A percentile compares a stretch with the other conserved stretches of the same genome.
Conservation (phyloP, 2,329 filamentous ascomycete genomes). For the Aspergillus carbonarius region DNA sequence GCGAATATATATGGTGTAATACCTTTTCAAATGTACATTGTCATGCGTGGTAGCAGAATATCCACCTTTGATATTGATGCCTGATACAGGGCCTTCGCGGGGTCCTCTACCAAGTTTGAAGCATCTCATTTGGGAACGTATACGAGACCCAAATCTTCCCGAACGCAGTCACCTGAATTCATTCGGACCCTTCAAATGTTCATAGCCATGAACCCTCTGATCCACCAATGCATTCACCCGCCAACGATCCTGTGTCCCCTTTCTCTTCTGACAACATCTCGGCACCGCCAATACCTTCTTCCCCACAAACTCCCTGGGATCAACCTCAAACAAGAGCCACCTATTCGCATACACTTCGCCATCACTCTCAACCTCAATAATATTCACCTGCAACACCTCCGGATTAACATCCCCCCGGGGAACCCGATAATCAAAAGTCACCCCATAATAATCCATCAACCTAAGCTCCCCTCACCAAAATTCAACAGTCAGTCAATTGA, state of each 20-base stretch:
- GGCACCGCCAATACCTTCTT: slow-evolving; percentile 44
- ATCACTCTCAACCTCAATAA: slow-evolving; percentile 43
- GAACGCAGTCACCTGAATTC: background rate
- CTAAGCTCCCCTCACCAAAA: too few species aligned
- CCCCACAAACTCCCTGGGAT: slow-evolving; percentile 39
- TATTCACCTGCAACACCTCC: slow-evolving; percentile 47
- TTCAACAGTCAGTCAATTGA: too few species aligned
- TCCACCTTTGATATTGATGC: too few species aligned
- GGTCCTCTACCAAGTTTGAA: too few species aligned
- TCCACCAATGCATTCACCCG: slow-evolving; percentile 33
- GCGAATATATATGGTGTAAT: background rate
- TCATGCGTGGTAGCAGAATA: background rate
- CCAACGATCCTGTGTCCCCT: slow-evolving; percentile 35
- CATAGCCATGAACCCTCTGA: slow-evolving; percentile 11
- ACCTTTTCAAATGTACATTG: background rate
- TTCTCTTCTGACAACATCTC: slow-evolving; percentile 44
- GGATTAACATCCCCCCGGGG: slow-evolving; percentile 31
- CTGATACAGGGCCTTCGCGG: too few species aligned
- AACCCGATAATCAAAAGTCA: slow-evolving; percentile 16
- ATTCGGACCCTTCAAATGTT: background rate
- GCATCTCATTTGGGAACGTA: too few species aligned
- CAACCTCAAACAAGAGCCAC: slow-evolving; percentile 34
- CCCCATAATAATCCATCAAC: slow-evolving; percentile 15
- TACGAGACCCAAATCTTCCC: too few species aligned
- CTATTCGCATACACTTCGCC: slow-evolving; percentile 36